Base-by-base conservation (phyloP, 306 rosid species). In the Vigna reflexopilosa region DNA sequence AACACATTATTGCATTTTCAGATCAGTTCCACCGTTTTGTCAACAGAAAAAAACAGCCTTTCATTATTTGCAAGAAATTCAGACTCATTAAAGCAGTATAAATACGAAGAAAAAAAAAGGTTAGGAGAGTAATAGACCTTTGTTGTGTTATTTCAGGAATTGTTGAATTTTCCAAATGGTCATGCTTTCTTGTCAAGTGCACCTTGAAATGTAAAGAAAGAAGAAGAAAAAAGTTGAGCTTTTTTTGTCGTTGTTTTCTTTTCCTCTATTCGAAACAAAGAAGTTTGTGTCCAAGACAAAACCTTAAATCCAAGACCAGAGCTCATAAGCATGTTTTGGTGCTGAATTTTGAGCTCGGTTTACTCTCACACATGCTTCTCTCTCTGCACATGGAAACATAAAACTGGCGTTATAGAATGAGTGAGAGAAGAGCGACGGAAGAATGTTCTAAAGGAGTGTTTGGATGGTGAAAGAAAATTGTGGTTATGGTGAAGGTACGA, bases 1-100 rank as follows among this genome's bases (percentile, higher is more conserved):
- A 73, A 20, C 40, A 15, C 76, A 73, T 66, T 38, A 76, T 72
- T 62, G 56, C 76, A 82, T 77, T 77, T 77, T 82, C 54, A 78
- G 77, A 78, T 57, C 80, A 57, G 72, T 68, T 67, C 52, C 57
- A 5, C 7, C 72, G 65, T 52, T 70, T 82, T 63, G 28, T 55
- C 44, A 56, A 24, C 10, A 19, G 64, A 12, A 50, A 44, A 73
- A 42, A 74, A 11, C 6, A 50, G 3, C 4, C n/a, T 57, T 19
- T 6, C 32, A 70, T 30, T 14, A 48, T 7, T 68, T 61, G 55
- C 65, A 72, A 32, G 59, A 66, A 65, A 20, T 19, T 10, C 34
- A 17, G 11, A 40, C 30, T 30, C 54, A 65, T 26, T 59, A 74
- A 68, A 44, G 38, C 10, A 10, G 69, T 19, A 69, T 9, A 51